phyloP scores from a whole-genome alignment of 2,329 filamentous ascomycete species.

The Alternaria arbusti region DNA sequence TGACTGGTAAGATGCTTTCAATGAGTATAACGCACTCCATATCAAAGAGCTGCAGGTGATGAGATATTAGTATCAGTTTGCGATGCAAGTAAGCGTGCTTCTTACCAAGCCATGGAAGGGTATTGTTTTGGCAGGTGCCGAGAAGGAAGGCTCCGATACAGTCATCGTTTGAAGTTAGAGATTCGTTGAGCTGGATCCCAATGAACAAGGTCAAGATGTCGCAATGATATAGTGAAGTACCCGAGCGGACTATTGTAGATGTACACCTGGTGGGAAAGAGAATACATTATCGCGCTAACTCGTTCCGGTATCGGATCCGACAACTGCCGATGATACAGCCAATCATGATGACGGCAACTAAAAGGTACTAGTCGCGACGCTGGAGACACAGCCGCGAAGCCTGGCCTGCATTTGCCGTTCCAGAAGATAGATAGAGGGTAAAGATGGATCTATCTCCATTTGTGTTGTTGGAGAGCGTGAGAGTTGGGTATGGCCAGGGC shows the following conservation, averaged over 20 bases:
- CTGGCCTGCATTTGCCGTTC: background rate
- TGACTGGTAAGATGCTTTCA: background rate
- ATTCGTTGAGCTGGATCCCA: background rate
- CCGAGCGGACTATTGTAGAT: background rate
- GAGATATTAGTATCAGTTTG: conserved; percentile 10
- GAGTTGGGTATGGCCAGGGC: background rate
- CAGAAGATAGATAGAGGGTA: background rate
- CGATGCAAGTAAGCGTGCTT: background rate
- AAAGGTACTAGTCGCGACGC: background rate
- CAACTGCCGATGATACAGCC: conserved; percentile 8
- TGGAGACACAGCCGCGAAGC: background rate
- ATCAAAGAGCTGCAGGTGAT: conserved; percentile 39
- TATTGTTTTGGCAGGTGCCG: conserved; percentile 49
- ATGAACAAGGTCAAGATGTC: background rate
- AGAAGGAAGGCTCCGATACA: conserved; percentile 47
- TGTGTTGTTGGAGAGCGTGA: background rate
- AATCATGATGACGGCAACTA: conserved; percentile 10
- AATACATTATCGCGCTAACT: conserved; percentile 13
- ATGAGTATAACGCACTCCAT: conserved; percentile 36
- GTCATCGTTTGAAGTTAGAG: conserved; percentile 31
- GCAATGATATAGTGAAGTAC: background rate
- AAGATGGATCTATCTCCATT: background rate
- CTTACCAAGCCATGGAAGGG: conserved; percentile 53
- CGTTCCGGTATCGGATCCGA: conserved; percentile 23
- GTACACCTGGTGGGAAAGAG: background rate